phyloP scores from a whole-genome alignment of 352 stramenopile genomes.

The Discostella stelligera region DNA sequence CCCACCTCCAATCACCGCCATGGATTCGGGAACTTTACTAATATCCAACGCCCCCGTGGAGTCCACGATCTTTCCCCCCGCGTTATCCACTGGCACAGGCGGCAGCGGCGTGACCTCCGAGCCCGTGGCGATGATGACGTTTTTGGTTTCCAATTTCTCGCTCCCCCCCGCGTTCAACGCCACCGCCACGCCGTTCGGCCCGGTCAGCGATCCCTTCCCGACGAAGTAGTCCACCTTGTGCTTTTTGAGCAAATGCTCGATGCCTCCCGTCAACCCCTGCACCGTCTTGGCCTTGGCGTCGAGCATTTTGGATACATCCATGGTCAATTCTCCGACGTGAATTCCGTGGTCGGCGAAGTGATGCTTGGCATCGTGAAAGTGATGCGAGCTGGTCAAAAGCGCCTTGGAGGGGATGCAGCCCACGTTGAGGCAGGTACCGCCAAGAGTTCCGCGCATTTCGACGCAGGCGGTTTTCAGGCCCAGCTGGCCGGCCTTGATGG shows the following conservation, averaged over 20 bases:
- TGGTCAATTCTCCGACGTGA: constrained; percentile 85
- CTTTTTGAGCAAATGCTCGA: constrained; percentile 99
- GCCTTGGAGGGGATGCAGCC: constrained; percentile 99
- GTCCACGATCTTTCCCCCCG: constrained; percentile 95
- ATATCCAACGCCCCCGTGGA: constrained; percentile 95
- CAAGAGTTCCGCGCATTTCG: constrained; percentile 93
- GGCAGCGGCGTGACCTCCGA: constrained; percentile 91
- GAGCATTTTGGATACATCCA: constrained; percentile 96
- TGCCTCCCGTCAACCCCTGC: constrained; percentile 91
- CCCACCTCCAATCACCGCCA: constrained; percentile 96
- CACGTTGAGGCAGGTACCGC: constrained; percentile 97
- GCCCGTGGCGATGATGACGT: constrained; percentile 89
- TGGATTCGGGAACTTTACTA: constrained; percentile 89
- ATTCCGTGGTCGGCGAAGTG: constrained; percentile 96
- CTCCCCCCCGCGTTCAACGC: constrained; percentile 88
- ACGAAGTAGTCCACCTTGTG: constrained; percentile 99
- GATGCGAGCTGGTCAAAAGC: constrained; percentile 92
- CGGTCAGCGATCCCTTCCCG: constrained; percentile 91
- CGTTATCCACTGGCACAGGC: constrained; percentile 96
- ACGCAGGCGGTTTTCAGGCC: constrained; percentile 97
- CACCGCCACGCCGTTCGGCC: constrained; percentile 90
- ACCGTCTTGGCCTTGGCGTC: constrained; percentile 94
- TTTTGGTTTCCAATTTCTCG: constrained; percentile 93
- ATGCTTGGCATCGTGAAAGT: constrained; percentile 95
- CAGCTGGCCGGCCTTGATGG: constrained; percentile 97